Conservation (phyloP, 768 basidiomycete species). For the Solioccasus polychromus region DNA sequence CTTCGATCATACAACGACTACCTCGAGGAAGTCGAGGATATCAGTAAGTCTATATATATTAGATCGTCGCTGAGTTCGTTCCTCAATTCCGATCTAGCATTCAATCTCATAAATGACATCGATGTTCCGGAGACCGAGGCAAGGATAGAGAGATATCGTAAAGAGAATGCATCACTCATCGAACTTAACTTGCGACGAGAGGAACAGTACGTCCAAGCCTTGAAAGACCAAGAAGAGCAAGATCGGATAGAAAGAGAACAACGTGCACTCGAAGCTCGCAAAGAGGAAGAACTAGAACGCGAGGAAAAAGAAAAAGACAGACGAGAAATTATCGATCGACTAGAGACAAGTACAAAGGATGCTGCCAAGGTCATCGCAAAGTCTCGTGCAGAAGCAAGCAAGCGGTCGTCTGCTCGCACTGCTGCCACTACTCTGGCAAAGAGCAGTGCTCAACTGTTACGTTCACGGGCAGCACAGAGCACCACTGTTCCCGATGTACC, state of each 20-base stretch:
- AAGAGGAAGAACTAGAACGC: conserved; percentile 73
- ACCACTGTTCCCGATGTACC: conserved; percentile 74
- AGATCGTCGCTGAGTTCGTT: not conserved
- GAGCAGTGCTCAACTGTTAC: conserved; percentile 48
- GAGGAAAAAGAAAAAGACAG: conserved; percentile 70
- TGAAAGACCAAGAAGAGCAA: conserved; percentile 79
- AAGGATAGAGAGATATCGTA: conserved; percentile 73
- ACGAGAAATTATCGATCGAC: conserved; percentile 74
- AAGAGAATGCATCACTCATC: conserved; percentile 79
- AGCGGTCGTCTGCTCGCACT: conserved; percentile 57
- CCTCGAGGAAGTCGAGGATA: conserved; percentile 93
- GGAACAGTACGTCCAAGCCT: conserved; percentile 66
- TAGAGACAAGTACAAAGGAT: conserved; percentile 74
- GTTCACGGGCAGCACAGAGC: conserved; percentile 63
- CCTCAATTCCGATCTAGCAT: conserved; percentile 49
- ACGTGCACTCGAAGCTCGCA: conserved; percentile 61
- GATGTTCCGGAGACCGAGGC: conserved; percentile 80
- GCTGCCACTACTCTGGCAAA: conserved; percentile 39
- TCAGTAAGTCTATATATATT: conserved; percentile 46
- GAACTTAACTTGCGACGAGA: conserved; percentile 82
- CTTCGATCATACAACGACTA: conserved; percentile 89
- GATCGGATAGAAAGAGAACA: conserved; percentile 69
- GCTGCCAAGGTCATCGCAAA: conserved; percentile 69
- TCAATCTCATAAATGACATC: conserved; percentile 92
- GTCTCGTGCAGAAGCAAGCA: conserved; percentile 60